phyloP scores from a whole-genome alignment of 208 protist species.

The Leishmania lainsoni region DNA sequence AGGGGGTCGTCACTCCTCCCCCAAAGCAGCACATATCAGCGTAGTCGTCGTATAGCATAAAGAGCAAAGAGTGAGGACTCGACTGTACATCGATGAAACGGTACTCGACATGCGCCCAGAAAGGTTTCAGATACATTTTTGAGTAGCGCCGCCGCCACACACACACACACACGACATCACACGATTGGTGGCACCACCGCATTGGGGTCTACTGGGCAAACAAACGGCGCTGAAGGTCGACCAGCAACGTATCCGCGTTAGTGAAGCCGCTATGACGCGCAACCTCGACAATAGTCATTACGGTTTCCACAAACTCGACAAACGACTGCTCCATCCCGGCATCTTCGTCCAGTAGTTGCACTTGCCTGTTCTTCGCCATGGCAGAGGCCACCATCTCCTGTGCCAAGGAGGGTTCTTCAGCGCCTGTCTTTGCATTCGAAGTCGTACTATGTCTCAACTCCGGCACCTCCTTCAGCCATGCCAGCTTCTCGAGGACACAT shows the following conservation, averaged over 20 bases:
- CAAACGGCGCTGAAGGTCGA: conserved; percentile 13
- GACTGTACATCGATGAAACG: background rate
- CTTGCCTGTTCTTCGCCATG: conserved; percentile 13
- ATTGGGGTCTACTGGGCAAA: conserved; percentile 7
- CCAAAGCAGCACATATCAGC: background rate
- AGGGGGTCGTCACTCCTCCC: background rate
- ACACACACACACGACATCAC: background rate
- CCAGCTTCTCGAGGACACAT: conserved; percentile 17
- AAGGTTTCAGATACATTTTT: conserved; percentile 17
- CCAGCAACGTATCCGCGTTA: conserved; percentile 9
- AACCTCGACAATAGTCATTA: conserved; percentile 42
- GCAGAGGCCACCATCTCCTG: conserved; percentile 18
- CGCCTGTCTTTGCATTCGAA: background rate
- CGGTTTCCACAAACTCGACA: conserved; percentile 80
- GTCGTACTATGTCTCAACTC: background rate
- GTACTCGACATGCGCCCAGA: background rate
- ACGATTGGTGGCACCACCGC: background rate
- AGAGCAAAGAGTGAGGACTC: background rate
- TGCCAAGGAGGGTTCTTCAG: conserved; percentile 7
- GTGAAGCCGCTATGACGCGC: conserved; percentile 10
- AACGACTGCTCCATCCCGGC: conserved; percentile 54
- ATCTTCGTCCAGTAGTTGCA: conserved; percentile 26
- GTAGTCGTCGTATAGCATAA: background rate
- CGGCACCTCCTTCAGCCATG: conserved; percentile 21
- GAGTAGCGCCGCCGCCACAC: conserved; percentile 30